Evolutionary conservation across 495 filamentous ascomycete genomes (phyloP).

Genomic region (Xylaria bambusicola): DNA sequence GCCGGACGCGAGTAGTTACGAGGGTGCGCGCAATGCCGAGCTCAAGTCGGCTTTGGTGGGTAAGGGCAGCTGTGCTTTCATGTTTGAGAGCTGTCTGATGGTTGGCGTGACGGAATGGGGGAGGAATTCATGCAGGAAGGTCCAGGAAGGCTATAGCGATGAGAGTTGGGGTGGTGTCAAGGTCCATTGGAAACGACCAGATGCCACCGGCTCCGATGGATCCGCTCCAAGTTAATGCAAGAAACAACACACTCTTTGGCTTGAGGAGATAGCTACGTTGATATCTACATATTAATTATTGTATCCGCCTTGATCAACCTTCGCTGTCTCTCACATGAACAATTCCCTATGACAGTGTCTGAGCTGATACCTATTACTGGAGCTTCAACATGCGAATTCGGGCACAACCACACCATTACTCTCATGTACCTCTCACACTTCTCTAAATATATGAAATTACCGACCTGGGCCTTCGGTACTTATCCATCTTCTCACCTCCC

Average conservation of each 20-base stretch:
- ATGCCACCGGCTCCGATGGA: conserved; percentile 31
- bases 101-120: conserved; percentile 93
- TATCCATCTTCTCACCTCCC: too few species aligned
- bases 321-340: too few species aligned
- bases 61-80: conserved; percentile 63
- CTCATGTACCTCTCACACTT: too few species aligned
- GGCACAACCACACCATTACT: too few species aligned
- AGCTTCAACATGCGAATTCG: too few species aligned
- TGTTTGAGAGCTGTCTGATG: conserved; percentile 76
- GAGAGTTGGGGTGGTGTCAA: conserved; percentile 84
- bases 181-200: conserved; percentile 70
- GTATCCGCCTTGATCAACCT: too few species aligned
- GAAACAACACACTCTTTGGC: background rate
- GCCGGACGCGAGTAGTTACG: conserved; percentile 63
- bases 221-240: conserved; percentile 17
- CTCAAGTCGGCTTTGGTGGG: conserved; percentile 58
- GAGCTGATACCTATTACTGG: too few species aligned
- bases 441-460: too few species aligned
- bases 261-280: background rate
- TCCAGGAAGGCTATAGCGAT: conserved; percentile 79
- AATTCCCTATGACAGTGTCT: too few species aligned
- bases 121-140: conserved; percentile 76
- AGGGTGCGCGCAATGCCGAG: conserved; percentile 60
- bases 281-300: too few species aligned
- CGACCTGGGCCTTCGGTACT: too few species aligned